Evolutionary conservation across 2,329 filamentous ascomycete genomes (phyloP).

Genomic region (Macrophomina pseudophaseolina): DNA sequence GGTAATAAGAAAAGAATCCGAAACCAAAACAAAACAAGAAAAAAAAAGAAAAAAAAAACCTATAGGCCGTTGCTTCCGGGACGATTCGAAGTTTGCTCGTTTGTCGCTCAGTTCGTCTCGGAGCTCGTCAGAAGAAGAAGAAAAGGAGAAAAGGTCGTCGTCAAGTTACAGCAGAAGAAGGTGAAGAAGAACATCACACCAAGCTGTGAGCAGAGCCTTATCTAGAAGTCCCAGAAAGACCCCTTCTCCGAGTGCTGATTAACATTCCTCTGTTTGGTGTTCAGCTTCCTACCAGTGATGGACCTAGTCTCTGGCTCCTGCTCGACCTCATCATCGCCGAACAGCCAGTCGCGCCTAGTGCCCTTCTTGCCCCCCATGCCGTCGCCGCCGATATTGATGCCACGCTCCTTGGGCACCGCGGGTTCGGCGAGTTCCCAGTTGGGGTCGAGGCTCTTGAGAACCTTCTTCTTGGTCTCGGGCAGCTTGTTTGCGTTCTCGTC

Average conservation of each 20-base stretch:
- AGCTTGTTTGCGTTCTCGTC: constrained; percentile 37
- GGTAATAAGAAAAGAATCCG: too few relatives aligned
- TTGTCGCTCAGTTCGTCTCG: too few relatives aligned
- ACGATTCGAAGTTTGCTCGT: too few relatives aligned
- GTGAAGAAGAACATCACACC: neutral
- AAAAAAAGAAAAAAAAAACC: too few relatives aligned
- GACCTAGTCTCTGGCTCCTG: constrained; percentile 24
- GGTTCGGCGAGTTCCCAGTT: constrained; percentile 53
- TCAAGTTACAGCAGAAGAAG: neutral
- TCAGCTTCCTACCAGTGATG: constrained; percentile 27
- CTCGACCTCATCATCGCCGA: constrained; percentile 46
- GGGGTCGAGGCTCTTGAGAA: constrained; percentile 62
- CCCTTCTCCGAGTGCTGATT: constrained; percentile 28
- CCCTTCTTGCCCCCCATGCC: constrained; percentile 49
- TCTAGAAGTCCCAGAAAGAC: constrained; percentile 40
- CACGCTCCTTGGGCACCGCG: constrained; percentile 33
- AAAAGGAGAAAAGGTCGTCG: constrained; percentile 1
- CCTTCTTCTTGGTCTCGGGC: constrained; percentile 36
- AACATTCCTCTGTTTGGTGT: neutral
- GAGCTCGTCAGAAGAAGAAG: neutral
- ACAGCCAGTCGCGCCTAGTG: constrained; percentile 45
- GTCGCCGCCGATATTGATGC: constrained; percentile 47
- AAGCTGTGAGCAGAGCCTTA: neutral
- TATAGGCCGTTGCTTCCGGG: too few relatives aligned
- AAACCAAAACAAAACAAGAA: too few relatives aligned